Base-by-base conservation (phyloP, 164 flowering plant genomes). In the Echeveria elegans region DNA sequence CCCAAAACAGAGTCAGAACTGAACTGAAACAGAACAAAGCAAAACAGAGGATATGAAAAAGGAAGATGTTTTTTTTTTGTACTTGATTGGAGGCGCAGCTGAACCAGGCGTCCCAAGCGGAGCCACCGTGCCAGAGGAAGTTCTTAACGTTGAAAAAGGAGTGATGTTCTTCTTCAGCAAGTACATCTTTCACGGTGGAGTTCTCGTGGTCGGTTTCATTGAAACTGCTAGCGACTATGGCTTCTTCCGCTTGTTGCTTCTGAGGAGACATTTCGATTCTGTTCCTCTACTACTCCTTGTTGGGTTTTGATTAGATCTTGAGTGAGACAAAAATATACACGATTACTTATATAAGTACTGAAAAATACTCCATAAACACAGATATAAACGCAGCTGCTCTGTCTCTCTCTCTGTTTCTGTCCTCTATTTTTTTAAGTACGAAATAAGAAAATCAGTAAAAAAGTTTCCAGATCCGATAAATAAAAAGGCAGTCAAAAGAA, bases 211-310 rank as follows among this genome's bases (percentile, higher is more conserved):
- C 66, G 5, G 66, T 40, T 40, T 63, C 66, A 47, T 31, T 63
- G 66, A 63, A 63, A 29, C 23, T 34, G 37, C 47, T 63, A 3
- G 45, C 12, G 16, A 63, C 66, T 48, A 91, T 90, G 16, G 89
- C 86, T 9, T 92, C 89, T 73, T 91, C 97, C 66, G 89, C 96
- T 50, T 87, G 88, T 81, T 85, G 88, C 79, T 87, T 87, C 72
- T 85, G 85, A 36, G 80, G 68, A 81, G 77, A 68, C 96, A 87
- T 88, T 79, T 68, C 80, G 48, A 64, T 63, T 32, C 71, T 30
- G 70, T 67, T 71, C 52, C 18, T 8, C 15, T 9, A 19, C 12
- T 2, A 1, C 6, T 16, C 19, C 24, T 62, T 2, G 11, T 70
- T 68, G 36, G 72, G 72, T 64, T 70, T 69, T 67, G 63, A 64